Conservation (phyloP, 78 protist species). For the Dictyostelium firmibasis region DNA sequence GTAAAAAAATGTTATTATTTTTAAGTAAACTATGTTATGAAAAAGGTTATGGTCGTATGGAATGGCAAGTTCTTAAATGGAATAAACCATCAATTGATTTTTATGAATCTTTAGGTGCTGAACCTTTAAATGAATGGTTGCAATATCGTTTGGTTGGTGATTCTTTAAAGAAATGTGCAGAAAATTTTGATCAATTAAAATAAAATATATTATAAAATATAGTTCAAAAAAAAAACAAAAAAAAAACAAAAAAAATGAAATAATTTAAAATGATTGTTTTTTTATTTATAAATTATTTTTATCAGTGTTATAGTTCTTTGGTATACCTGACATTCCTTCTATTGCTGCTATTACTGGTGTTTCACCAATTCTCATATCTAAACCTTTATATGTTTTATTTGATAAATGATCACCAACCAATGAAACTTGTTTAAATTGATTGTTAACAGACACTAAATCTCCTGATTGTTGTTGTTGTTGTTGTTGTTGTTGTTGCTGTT, state of each 20-base stretch:
- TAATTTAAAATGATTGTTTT: background rate
- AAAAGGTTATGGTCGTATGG: conserved; percentile 56
- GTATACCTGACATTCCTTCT: conserved; percentile 56
- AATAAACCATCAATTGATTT: conserved; percentile 43
- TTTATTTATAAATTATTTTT: background rate
- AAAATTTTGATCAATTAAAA: background rate
- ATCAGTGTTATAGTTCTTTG: conserved; percentile 29
- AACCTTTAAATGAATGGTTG: conserved; percentile 34
- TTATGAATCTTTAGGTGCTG: conserved; percentile 58
- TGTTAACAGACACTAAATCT: background rate
- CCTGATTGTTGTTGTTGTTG: background rate
- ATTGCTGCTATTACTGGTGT: conserved; percentile 41
- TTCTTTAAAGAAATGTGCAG: conserved; percentile 1
- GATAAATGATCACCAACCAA: conserved; percentile 16
- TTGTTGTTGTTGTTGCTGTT: background rate
- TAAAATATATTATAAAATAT: background rate
- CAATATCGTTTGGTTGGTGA: conserved; percentile 47
- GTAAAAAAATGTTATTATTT: conserved; percentile 44
- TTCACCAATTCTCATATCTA: conserved; percentile 70
- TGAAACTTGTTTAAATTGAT: conserved; percentile 29
- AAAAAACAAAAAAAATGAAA: background rate
- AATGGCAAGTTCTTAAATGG: conserved; percentile 70
- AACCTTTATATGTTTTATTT: conserved; percentile 36
- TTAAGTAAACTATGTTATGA: conserved; percentile 28
- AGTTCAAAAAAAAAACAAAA: background rate